Evolutionary conservation across 2,329 filamentous ascomycete genomes (phyloP).

Genomic region (Alternaria sp.): DNA sequence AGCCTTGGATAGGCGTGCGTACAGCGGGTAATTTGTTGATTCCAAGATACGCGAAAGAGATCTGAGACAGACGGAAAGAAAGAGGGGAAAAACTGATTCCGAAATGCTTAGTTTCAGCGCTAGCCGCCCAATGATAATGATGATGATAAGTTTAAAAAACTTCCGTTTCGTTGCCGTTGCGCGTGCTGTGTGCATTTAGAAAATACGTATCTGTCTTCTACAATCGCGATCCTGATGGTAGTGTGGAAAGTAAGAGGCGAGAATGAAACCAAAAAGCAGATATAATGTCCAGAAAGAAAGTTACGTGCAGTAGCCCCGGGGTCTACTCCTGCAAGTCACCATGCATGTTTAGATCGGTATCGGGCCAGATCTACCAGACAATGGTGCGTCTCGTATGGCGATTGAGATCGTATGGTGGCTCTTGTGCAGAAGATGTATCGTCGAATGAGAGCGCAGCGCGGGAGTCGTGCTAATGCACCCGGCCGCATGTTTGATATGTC

Average conservation of each 20-base stretch:
- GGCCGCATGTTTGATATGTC: slow-evolving; percentile 4
- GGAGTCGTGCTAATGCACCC: neutral
- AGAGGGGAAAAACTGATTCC: slow-evolving; percentile 20
- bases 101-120: slow-evolving; percentile 36
- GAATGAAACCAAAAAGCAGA: slow-evolving; percentile 8
- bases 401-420: slow-evolving; percentile 3
- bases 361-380: slow-evolving; percentile 6
- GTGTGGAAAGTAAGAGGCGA: slow-evolving; percentile 1
- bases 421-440: slow-evolving; percentile 6
- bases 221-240: slow-evolving; percentile 1
- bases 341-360: slow-evolving; percentile 18
- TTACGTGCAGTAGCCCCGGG: slow-evolving; percentile 10
- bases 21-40: slow-evolving; percentile 5
- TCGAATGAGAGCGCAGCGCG: slow-evolving; percentile 4
- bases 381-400: slow-evolving; percentile 13
- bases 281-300: slow-evolving; percentile 11
- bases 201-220: slow-evolving; percentile 1
- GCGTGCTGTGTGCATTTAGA: slow-evolving; percentile 6
- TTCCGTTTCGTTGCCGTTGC: slow-evolving; percentile 7
- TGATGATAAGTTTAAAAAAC: slow-evolving; percentile 20
- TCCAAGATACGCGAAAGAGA: slow-evolving; percentile 4
- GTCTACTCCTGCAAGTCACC: slow-evolving; percentile 19
- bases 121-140: slow-evolving; percentile 42
- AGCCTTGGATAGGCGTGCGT: neutral
- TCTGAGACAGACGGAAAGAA: slow-evolving; percentile 13